Conservation (phyloP, 1,284 basidiomycete genomes). For the Tetrapyrgos nigripes region DNA sequence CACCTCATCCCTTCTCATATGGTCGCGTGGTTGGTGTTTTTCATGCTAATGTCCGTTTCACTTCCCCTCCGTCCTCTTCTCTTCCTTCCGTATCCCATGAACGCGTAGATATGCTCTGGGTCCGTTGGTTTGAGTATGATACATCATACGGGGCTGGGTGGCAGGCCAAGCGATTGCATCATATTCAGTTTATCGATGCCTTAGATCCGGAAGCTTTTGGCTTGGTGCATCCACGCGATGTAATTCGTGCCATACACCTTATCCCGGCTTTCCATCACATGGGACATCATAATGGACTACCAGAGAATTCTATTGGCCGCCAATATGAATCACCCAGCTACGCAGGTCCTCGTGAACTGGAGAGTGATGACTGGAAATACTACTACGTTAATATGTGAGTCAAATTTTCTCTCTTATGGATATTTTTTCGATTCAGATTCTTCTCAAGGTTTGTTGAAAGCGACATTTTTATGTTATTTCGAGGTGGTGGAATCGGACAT, state of each 20-base stretch:
- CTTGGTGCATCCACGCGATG: constrained; percentile 1
- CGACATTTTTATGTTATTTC: constrained; percentile 14
- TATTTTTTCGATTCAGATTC: neutral
- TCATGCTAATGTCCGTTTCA: constrained; percentile 32
- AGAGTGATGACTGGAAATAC: constrained; percentile 25
- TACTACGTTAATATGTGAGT: constrained; percentile 33
- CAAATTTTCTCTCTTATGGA: neutral
- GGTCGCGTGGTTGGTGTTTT: constrained; percentile 39
- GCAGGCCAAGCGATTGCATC: constrained; percentile 9
- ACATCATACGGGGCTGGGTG: neutral
- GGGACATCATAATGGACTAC: constrained; percentile 22
- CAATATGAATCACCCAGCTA: neutral
- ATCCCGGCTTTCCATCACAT: constrained; percentile 5
- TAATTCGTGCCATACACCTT: constrained; percentile 2
- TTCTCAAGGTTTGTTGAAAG: constrained; percentile 13
- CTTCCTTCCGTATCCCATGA: constrained; percentile 7
- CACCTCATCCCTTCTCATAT: constrained; percentile 41
- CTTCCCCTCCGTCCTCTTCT: neutral
- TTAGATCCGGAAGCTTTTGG: constrained; percentile 3
- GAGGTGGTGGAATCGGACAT: constrained; percentile 17
- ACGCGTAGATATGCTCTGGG: neutral
- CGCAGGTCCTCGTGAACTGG: neutral
- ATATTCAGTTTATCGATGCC: neutral
- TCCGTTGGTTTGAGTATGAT: constrained; percentile 1
- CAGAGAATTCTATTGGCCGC: neutral